Percentiles rank a stretch among this genome's conserved stretches.
phyloP scores from a whole-genome alignment of 495 filamentous ascomycete species.

The Neurospora africana region DNA sequence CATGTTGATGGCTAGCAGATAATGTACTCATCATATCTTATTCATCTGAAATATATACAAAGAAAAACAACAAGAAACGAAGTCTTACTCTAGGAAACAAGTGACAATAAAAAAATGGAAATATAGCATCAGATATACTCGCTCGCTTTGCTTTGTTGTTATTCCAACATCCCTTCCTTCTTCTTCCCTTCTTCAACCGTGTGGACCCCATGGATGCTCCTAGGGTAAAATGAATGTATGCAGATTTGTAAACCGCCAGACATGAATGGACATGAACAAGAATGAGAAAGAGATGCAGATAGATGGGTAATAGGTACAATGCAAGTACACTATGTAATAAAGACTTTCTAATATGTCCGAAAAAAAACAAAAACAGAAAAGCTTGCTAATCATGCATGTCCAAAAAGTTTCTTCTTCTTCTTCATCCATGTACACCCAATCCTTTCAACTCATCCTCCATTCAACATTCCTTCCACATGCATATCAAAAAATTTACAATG shows the following conservation, averaged over 20 bases:
- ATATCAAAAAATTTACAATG: slow-evolving; percentile 6
- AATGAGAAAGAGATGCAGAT: neutral
- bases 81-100: neutral
- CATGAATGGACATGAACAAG: neutral
- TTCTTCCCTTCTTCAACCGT: neutral
- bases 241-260: neutral
- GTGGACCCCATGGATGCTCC: neutral
- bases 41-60: neutral
- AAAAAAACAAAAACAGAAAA: slow-evolving; percentile 3
- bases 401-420: neutral
- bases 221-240: neutral
- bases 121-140: neutral
- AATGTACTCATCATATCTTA: neutral
- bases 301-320: neutral
- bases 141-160: neutral
- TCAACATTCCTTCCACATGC: neutral
- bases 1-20: no score
- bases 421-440: neutral
- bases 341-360: neutral
- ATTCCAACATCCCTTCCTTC: neutral
- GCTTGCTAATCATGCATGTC: neutral
- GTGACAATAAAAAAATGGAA: neutral
- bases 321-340: neutral
- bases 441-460: neutral
- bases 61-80: neutral